Percentiles rank a stretch among this genome's conserved stretches.
phyloP scores from a whole-genome alignment of 768 basidiomycete species.

The Kwoniella bestiolae region DNA sequence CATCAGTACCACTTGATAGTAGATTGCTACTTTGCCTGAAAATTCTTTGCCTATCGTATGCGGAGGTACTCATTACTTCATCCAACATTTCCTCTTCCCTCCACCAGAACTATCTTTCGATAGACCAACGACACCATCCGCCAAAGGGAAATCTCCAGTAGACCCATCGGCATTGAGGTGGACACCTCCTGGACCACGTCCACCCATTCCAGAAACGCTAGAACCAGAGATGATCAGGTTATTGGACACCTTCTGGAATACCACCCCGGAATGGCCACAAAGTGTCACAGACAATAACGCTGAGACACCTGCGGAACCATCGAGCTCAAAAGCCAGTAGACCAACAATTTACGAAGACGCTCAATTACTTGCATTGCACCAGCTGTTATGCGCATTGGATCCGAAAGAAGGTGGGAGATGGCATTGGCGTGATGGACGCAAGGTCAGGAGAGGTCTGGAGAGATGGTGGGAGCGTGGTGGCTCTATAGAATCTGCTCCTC shows the following conservation, averaged over 20 bases:
- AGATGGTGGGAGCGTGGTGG: conserved; percentile 74
- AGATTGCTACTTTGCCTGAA: conserved; percentile 40
- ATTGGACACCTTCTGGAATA: conserved; percentile 50
- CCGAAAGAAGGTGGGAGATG: conserved; percentile 75
- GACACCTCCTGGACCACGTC: conserved; percentile 42
- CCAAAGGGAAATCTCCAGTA: not conserved
- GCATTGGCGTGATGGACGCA: conserved; percentile 96
- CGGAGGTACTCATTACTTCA: conserved; percentile 96
- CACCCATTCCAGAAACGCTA: conserved; percentile 22
- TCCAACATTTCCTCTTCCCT: conserved; percentile 92
- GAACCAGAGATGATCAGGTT: conserved; percentile 5
- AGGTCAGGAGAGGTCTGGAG: conserved; percentile 77
- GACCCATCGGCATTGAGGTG: conserved; percentile 30
- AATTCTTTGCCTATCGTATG: conserved; percentile 82
- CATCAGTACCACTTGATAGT: not conserved
- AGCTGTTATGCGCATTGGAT: conserved; percentile 71
- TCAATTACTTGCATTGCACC: conserved; percentile 64
- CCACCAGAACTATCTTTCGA: conserved; percentile 44
- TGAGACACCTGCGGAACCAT: not conserved
- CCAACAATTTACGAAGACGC: conserved; percentile 28
- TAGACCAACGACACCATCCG: conserved; percentile 12
- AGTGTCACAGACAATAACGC: not conserved
- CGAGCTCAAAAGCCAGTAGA: not conserved
- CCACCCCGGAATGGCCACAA: conserved; percentile 34
- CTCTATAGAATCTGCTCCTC: conserved; percentile 69